Conservation (phyloP, 768 basidiomycete genomes). For the Mycena amicta region DNA sequence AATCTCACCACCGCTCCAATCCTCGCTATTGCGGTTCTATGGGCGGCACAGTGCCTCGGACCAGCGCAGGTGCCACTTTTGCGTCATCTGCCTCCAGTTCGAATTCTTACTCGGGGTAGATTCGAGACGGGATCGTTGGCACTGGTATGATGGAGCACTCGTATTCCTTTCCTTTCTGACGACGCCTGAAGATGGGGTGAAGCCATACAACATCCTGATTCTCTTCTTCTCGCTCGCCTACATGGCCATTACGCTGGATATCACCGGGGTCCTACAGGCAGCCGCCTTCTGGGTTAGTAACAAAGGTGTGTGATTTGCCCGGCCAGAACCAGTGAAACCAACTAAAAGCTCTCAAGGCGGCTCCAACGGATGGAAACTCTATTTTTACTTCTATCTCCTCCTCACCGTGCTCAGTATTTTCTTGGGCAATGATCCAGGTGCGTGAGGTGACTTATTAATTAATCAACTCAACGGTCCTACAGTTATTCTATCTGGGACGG, state of each 20-base stretch:
- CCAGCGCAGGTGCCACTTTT: constrained; percentile 26
- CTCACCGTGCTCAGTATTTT: constrained; percentile 76
- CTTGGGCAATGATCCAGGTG: constrained; percentile 94
- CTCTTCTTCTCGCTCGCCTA: constrained; percentile 92
- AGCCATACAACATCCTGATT: constrained; percentile 92
- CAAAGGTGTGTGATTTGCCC: constrained; percentile 32
- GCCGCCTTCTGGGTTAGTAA: constrained; percentile 90
- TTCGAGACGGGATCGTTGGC: constrained; percentile 81
- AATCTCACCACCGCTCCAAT: constrained; percentile 60
- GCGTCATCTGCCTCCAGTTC: constrained; percentile 2
- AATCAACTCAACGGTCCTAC: too few relatives aligned
- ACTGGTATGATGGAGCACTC: constrained; percentile 25
- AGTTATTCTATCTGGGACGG: constrained; percentile 90
- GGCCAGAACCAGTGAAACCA: background rate
- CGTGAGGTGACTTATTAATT: too few relatives aligned
- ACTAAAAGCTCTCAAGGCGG: constrained; percentile 46
- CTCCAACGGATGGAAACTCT: constrained; percentile 68
- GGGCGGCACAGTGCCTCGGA: constrained; percentile 59
- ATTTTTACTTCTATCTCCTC: constrained; percentile 81
- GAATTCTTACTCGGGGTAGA: constrained; percentile 26
- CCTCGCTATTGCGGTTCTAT: constrained; percentile 51
- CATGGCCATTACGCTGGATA: constrained; percentile 89
- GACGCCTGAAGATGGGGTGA: constrained; percentile 57
- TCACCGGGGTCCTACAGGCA: constrained; percentile 83
- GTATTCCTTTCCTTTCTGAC: background rate